A percentile compares a stretch with the other conserved stretches of the same genome.
Conservation (phyloP, 495 filamentous ascomycete species). For the Staphylotrichum longicolle region DNA sequence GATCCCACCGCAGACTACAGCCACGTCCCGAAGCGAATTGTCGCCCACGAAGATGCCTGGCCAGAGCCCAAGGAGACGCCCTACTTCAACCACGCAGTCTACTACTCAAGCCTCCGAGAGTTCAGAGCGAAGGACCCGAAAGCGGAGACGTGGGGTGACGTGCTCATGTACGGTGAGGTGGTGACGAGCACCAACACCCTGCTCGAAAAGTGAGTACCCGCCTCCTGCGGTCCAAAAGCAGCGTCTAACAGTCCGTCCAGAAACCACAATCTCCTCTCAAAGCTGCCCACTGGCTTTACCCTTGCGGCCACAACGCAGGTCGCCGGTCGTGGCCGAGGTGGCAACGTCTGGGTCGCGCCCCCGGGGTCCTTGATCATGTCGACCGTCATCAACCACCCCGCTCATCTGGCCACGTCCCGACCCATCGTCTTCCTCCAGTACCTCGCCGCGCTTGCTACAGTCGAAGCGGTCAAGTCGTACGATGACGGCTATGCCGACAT, state of each 20-base stretch:
- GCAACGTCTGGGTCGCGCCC: slow-evolving; percentile 93
- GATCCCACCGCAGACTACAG: slow-evolving; percentile 74
- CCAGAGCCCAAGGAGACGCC: slow-evolving; percentile 77
- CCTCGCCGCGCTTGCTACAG: slow-evolving; percentile 83
- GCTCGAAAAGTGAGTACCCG: slow-evolving; percentile 71
- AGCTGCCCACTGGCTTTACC: slow-evolving; percentile 78
- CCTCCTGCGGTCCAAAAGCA: not conserved
- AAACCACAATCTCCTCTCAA: slow-evolving; percentile 73
- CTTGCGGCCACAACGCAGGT: slow-evolving; percentile 90
- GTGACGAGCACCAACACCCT: slow-evolving; percentile 93
- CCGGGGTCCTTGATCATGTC: slow-evolving; percentile 84
- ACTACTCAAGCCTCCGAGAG: slow-evolving; percentile 66
- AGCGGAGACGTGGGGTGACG: slow-evolving; percentile 67
- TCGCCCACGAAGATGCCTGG: slow-evolving; percentile 65
- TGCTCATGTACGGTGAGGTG: slow-evolving; percentile 85
- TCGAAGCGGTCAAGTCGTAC: slow-evolving; percentile 80
- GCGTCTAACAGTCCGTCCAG: slow-evolving; percentile 39
- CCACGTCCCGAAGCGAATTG: slow-evolving; percentile 66
- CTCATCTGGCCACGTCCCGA: slow-evolving; percentile 64
- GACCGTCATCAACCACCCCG: slow-evolving; percentile 76
- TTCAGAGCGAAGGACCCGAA: slow-evolving; percentile 57
- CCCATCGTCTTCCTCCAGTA: slow-evolving; percentile 96
- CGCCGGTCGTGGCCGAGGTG: slow-evolving; percentile 85
- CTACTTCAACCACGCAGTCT: slow-evolving; percentile 82
- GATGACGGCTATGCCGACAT: slow-evolving; percentile 64